Evolutionary conservation across 768 basidiomycete species (phyloP).

Genomic region (Rhodotorula graminis): DNA sequence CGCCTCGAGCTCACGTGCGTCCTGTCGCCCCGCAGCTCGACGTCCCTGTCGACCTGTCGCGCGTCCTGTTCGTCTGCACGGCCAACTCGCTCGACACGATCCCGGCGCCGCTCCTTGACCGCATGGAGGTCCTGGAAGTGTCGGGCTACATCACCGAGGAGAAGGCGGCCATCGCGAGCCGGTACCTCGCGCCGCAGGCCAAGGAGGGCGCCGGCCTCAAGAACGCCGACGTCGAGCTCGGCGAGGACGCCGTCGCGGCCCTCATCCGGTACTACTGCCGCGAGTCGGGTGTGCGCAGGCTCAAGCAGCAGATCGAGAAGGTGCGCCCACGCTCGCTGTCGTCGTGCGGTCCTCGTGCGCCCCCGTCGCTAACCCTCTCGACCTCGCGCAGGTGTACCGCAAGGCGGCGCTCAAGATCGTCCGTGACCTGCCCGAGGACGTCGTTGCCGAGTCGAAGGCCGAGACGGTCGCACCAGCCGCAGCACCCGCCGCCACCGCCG

Average conservation of each 20-base stretch:
- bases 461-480: constrained; percentile 27
- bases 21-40: constrained; percentile 54
- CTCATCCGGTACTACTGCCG: constrained; percentile 96
- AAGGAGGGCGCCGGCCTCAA: constrained; percentile 83
- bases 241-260: constrained; percentile 69
- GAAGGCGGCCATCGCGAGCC: constrained; percentile 90
- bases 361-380: background rate
- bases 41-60: constrained; percentile 86
- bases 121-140: constrained; percentile 82
- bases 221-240: constrained; percentile 73
- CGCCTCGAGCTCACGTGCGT: background rate
- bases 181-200: constrained; percentile 88
- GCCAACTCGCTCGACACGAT: constrained; percentile 89
- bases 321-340: constrained; percentile 48
- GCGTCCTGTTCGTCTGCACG: constrained; percentile 96
- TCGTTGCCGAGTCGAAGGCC: constrained; percentile 54
- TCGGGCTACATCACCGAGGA: constrained; percentile 66
- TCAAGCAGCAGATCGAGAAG: constrained; percentile 99
- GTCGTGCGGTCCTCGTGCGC: background rate
- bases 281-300: constrained; percentile 89
- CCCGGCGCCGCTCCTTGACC: constrained; percentile 78
- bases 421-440: constrained; percentile 78
- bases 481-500: background rate
- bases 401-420: constrained; percentile 92
- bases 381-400: constrained; percentile 72